A percentile compares a stretch with the other conserved stretches of the same genome.
These are phyloP conservation scores for Bipolaris gigantea DNA, from an alignment of 2,329 filamentous ascomycete genomes.

Conservation along the genomic window DNA sequence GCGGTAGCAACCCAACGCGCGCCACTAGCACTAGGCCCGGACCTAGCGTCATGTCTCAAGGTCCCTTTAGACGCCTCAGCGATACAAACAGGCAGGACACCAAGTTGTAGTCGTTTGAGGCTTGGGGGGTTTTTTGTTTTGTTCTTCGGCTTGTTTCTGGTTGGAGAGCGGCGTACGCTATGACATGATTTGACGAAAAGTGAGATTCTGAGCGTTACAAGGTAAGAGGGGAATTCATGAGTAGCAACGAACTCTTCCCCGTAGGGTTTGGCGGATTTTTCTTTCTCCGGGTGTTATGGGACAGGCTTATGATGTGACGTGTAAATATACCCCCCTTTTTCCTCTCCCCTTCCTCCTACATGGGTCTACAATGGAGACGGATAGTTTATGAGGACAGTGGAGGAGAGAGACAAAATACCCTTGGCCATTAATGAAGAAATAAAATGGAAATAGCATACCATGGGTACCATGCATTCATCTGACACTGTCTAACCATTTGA, in stretches of 20 bases:
- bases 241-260: neutral
- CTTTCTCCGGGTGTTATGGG: neutral
- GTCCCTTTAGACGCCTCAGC: conserved; percentile 38
- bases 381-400: neutral
- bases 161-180: conserved; percentile 10
- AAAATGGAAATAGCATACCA: neutral
- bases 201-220: conserved; percentile 6
- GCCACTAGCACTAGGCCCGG: conserved; percentile 25
- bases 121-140: neutral
- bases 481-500: too few species aligned
- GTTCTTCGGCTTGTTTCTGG: neutral
- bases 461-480: too few species aligned
- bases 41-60: conserved; percentile 29
- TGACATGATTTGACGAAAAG: conserved; percentile 27
- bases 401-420: neutral
- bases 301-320: neutral
- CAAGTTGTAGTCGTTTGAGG: conserved; percentile 31
- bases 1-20: conserved; percentile 32
- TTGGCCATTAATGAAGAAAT: neutral
- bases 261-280: neutral
- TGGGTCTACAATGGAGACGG: neutral
- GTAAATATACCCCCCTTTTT: conserved; percentile 9
- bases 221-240: neutral
- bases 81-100: conserved; percentile 44
- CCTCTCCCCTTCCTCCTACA: neutral